Percentiles rank a stretch among this genome's conserved stretches.
phyloP scores from a whole-genome alignment of 495 filamentous ascomycete species.

The Talaromyces liani region DNA sequence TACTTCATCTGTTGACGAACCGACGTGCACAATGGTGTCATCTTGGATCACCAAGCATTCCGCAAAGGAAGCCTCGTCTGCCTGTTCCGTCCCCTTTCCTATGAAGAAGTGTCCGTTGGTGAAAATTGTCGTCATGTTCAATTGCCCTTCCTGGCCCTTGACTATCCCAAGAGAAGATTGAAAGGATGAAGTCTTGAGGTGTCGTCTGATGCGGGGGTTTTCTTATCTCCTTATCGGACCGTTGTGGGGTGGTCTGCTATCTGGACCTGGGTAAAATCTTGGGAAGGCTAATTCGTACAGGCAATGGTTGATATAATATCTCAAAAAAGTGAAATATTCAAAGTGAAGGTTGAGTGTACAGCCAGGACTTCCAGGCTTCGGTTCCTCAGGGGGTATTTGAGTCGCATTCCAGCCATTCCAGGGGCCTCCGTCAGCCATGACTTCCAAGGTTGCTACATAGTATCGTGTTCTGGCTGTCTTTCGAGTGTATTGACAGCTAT shows the following conservation, averaged over 20 bases:
- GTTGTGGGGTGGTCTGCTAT: background rate
- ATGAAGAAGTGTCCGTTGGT: constrained; percentile 39
- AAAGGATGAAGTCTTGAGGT: background rate
- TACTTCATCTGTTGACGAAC: constrained; percentile 25
- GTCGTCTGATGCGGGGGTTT: background rate
- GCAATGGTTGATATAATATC: background rate
- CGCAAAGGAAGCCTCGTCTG: constrained; percentile 24
- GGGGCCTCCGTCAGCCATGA: no score
- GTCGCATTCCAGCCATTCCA: background rate
- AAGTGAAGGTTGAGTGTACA: background rate
- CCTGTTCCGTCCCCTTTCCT: constrained; percentile 18
- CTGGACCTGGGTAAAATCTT: background rate
- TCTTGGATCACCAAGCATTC: constrained; percentile 32
- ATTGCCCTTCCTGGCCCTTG: background rate
- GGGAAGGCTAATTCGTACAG: background rate
- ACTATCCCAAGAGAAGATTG: background rate
- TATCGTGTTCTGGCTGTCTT: no score
- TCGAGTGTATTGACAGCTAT: no score
- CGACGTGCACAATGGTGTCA: constrained; percentile 33
- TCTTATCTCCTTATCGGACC: background rate
- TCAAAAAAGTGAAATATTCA: background rate
- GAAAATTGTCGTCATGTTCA: constrained; percentile 32
- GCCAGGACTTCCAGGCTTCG: background rate
- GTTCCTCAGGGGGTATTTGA: background rate
- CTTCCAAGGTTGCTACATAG: no score